These are phyloP conservation scores for Chalciporus sp. DNA, from an alignment of 1,284 basidiomycete genomes.

Conservation along the genomic window DNA sequence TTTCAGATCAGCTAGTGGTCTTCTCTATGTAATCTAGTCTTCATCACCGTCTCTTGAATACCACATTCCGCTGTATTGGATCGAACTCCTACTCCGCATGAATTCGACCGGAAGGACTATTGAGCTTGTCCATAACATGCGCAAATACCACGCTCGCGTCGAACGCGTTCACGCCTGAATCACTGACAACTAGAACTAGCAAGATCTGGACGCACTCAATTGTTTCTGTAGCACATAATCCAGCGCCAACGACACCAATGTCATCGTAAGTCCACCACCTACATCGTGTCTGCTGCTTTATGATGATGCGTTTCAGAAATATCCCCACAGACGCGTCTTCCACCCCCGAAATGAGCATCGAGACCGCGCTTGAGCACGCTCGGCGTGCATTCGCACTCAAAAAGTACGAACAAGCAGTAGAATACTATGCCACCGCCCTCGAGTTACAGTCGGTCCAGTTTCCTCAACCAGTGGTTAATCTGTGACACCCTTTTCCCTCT, in stretches of 20 bases:
- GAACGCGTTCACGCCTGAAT: slow-evolving; percentile 15
- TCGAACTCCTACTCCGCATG: not conserved
- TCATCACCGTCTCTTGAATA: slow-evolving; percentile 22
- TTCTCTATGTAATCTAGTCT: slow-evolving; percentile 29
- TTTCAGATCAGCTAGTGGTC: not conserved
- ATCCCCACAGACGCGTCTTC: slow-evolving; percentile 15
- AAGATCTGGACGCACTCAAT: not conserved
- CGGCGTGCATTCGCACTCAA: slow-evolving; percentile 86
- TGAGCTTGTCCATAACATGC: slow-evolving; percentile 6
- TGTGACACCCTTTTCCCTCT: slow-evolving; percentile 22
- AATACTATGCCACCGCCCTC: slow-evolving; percentile 82
- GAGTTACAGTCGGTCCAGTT: slow-evolving; percentile 65
- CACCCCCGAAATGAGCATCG: slow-evolving; percentile 41
- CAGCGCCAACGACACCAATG: slow-evolving; percentile 11
- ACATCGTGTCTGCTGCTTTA: not conserved
- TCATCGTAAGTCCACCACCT: slow-evolving; percentile 25
- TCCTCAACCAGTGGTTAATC: slow-evolving; percentile 1
- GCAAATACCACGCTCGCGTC: slow-evolving; percentile 26
- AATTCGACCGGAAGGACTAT: not conserved
- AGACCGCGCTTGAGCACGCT: slow-evolving; percentile 68
- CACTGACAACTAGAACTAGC: not conserved
- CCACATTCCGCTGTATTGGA: slow-evolving; percentile 15
- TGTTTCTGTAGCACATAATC: not conserved
- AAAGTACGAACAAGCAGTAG: slow-evolving; percentile 86
- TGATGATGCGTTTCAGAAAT: not conserved